These are phyloP conservation scores for Yarrowia alimentaria DNA, from an alignment of 805 yeast genomes.

Conservation along the genomic window DNA sequence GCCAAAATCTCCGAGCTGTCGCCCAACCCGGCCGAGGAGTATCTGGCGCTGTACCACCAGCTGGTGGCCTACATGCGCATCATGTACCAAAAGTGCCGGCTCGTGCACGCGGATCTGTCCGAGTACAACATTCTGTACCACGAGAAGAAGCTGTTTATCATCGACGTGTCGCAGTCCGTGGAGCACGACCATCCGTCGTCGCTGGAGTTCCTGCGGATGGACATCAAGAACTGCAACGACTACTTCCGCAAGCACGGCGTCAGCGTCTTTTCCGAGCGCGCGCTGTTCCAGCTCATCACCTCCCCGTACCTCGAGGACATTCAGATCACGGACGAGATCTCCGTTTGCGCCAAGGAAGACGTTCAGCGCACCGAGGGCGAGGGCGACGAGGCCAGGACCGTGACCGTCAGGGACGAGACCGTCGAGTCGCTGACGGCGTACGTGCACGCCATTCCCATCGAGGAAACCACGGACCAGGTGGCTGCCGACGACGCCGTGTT, in stretches of 20 bases:
- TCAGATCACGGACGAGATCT: slow-evolving; percentile 10
- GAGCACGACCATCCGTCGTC: slow-evolving; percentile 99
- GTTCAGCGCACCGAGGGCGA: too few species aligned
- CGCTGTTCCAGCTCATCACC: slow-evolving; percentile 72
- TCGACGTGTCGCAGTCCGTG: slow-evolving; percentile 96
- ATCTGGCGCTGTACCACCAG: slow-evolving; percentile 67
- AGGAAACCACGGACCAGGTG: slow-evolving; percentile 42
- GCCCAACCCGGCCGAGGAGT: slow-evolving; percentile 53
- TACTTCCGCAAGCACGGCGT: slow-evolving; percentile 76
- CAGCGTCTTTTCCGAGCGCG: slow-evolving; percentile 74
- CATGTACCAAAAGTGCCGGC: slow-evolving; percentile 80
- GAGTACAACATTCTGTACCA: slow-evolving; percentile 90
- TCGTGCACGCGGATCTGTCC: slow-evolving; percentile 95
- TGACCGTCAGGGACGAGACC: slow-evolving; percentile 37
- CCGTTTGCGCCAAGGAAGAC: not conserved
- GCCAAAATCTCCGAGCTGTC: slow-evolving; percentile 52
- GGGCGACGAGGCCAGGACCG: too few species aligned
- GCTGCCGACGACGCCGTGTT: slow-evolving; percentile 83
- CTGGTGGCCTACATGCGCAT: slow-evolving; percentile 82
- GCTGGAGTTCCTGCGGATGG: slow-evolving; percentile 93
- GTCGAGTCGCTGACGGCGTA: slow-evolving; percentile 34
- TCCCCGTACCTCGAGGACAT: slow-evolving; percentile 36
- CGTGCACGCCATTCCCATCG: slow-evolving; percentile 35
- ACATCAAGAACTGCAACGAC: slow-evolving; percentile 90
- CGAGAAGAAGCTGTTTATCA: slow-evolving; percentile 70